phyloP scores from a whole-genome alignment of 1,139 yeast genomes.

The Pichia sp. region DNA sequence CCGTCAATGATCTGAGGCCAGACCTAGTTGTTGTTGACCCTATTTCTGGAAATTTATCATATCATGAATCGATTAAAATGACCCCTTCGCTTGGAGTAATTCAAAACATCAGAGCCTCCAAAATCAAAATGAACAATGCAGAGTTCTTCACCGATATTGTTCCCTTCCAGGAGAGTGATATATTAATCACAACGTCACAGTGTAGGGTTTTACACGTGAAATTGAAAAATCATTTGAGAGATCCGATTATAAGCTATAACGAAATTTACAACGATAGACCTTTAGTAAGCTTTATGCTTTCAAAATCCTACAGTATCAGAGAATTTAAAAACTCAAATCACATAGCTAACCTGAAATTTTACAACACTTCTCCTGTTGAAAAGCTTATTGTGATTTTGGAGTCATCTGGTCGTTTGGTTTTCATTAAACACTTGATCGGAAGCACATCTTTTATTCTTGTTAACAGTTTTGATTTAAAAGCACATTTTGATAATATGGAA shows the following conservation, averaged over 20 bases:
- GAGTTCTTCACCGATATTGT: conserved; percentile 54
- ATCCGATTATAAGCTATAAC: conserved; percentile 37
- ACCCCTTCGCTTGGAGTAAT: conserved; percentile 28
- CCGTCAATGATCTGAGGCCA: conserved; percentile 46
- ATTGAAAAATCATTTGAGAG: conserved; percentile 63
- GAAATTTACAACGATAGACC: conserved; percentile 32
- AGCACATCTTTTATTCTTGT: conserved; percentile 11
- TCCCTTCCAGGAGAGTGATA: conserved; percentile 69
- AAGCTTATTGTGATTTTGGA: conserved; percentile 39
- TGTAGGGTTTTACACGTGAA: conserved; percentile 60
- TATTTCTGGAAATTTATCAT: conserved; percentile 47
- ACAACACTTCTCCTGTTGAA: conserved; percentile 15
- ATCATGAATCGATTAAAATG: conserved; percentile 51
- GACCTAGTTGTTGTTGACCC: conserved; percentile 60
- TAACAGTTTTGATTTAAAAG: conserved; percentile 2
- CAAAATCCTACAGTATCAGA: conserved; percentile 17
- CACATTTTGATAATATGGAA: neutral
- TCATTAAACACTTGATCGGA: conserved; percentile 24
- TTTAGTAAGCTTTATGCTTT: conserved; percentile 26
- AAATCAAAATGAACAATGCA: conserved; percentile 37
- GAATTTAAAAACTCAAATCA: conserved; percentile 32
- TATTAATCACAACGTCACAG: conserved; percentile 62
- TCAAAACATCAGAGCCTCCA: conserved; percentile 33
- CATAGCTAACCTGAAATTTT: conserved; percentile 48
- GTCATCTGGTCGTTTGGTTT: conserved; percentile 36